Percentiles rank a stretch among this genome's conserved stretches.
Evolutionary conservation across 129 eudicot species (phyloP).

Genomic region (Pulicaria dysenterica): DNA sequence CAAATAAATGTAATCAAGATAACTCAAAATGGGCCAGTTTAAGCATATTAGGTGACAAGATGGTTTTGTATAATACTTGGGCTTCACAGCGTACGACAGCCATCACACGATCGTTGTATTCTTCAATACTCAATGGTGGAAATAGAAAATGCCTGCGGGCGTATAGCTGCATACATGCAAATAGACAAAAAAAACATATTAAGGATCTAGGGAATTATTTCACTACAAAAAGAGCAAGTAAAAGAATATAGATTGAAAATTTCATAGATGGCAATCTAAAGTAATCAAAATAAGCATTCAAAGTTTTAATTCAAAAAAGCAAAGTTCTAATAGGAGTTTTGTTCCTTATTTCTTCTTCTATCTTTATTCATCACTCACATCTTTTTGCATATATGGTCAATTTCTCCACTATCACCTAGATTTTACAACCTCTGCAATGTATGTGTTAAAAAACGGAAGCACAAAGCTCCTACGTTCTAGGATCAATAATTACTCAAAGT

Average conservation of each 20-base stretch:
- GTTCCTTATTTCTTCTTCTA: not conserved
- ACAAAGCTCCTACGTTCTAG: not conserved
- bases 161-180: slow-evolving; percentile 57
- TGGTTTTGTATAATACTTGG: slow-evolving; percentile 51
- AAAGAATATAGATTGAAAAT: not conserved
- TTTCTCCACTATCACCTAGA: not conserved
- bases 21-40: not conserved
- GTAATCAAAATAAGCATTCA: not conserved
- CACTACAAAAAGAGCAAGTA: not conserved
- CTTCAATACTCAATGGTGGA: slow-evolving; percentile 88
- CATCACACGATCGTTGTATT: slow-evolving; percentile 92
- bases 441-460: not conserved
- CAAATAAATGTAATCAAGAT: not conserved
- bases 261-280: slow-evolving; percentile 15
- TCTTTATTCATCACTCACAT: not conserved
- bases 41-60: slow-evolving; percentile 9
- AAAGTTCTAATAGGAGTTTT: not conserved
- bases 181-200: not conserved
- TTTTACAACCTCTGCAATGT: not conserved
- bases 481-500: not conserved
- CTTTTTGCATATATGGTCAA: not conserved
- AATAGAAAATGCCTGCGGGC: slow-evolving; percentile 92
- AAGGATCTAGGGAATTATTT: not conserved
- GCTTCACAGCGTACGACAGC: slow-evolving; percentile 96
- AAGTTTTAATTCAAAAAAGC: not conserved